A percentile compares a stretch with the other conserved stretches of the same genome.
Conservation (phyloP, 2,329 filamentous ascomycete genomes). For the Calonectria pauciramosa region DNA sequence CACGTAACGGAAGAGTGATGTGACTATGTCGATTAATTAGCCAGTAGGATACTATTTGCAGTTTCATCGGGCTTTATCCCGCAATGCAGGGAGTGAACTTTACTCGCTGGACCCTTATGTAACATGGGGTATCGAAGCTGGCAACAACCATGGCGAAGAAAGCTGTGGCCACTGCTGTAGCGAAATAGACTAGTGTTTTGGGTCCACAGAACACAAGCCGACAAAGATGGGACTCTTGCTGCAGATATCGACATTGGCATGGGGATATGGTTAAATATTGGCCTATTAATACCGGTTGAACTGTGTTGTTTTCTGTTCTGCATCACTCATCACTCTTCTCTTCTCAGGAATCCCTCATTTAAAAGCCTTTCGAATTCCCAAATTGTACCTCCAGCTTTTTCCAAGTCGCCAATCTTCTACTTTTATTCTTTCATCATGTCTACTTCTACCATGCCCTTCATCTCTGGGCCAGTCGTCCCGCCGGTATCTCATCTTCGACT, state of each 20-base stretch:
- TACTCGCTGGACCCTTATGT: neutral
- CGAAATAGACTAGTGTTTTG: neutral
- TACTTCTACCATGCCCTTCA: neutral
- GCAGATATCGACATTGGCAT: neutral
- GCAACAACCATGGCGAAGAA: neutral
- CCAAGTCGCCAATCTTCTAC: neutral
- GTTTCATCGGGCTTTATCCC: neutral
- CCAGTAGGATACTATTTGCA: neutral
- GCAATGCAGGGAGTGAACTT: neutral
- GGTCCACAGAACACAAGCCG: neutral
- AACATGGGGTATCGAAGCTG: neutral
- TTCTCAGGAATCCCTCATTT: neutral
- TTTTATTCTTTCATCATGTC: neutral
- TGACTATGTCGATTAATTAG: neutral
- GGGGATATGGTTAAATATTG: neutral
- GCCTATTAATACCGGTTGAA: neutral
- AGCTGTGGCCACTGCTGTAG: neutral
- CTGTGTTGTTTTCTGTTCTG: neutral
- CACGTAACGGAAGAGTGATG: neutral
- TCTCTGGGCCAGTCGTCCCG: neutral
- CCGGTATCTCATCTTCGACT: neutral
- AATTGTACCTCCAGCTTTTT: neutral
- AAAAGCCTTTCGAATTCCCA: neutral
- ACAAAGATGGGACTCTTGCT: neutral
- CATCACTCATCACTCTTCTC: neutral